Percentiles rank a stretch among this genome's conserved stretches.
These are phyloP conservation scores for Pueraria montana DNA, from an alignment of 306 rosid species.

Conservation along the genomic window DNA sequence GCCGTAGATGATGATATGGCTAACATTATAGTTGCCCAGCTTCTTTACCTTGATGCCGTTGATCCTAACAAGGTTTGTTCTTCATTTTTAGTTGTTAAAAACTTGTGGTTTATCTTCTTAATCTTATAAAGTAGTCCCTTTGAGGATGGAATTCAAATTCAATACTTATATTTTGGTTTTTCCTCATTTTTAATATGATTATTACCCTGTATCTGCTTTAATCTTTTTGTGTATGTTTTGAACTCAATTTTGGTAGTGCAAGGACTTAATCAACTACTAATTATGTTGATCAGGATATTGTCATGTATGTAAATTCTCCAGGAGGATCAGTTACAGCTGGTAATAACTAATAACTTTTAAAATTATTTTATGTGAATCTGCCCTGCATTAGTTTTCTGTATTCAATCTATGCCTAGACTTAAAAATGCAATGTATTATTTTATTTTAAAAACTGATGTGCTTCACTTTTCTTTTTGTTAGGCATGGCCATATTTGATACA, in stretches of 20 bases:
- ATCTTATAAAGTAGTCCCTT: not conserved
- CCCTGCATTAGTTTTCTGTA: not conserved
- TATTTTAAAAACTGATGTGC: not conserved
- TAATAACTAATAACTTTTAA: too few relatives aligned
- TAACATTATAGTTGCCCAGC: conserved; percentile 86
- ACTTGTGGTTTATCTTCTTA: conserved; percentile 14
- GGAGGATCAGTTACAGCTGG: conserved; percentile 98
- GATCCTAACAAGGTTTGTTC: conserved; percentile 77
- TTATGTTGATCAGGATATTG: conserved; percentile 72
- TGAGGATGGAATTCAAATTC: conserved; percentile 2
- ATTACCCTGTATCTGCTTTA: not conserved
- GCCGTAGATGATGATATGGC: conserved; percentile 96
- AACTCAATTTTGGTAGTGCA: not conserved
- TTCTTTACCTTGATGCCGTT: conserved; percentile 87
- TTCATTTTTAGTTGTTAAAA: conserved; percentile 21
- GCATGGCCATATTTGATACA: conserved; percentile 9
- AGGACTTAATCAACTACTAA: not conserved
- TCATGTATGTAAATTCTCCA: conserved; percentile 91
- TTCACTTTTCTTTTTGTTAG: conserved; percentile 18
- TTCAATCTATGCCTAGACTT: not conserved
- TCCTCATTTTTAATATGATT: conserved; percentile 17
- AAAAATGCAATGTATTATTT: not conserved
- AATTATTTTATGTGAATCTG: conserved; percentile 13
- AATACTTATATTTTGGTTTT: not conserved
- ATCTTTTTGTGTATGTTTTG: too few relatives aligned